phyloP scores from a whole-genome alignment of 768 basidiomycete genomes.

The Tulasnella sp. region DNA sequence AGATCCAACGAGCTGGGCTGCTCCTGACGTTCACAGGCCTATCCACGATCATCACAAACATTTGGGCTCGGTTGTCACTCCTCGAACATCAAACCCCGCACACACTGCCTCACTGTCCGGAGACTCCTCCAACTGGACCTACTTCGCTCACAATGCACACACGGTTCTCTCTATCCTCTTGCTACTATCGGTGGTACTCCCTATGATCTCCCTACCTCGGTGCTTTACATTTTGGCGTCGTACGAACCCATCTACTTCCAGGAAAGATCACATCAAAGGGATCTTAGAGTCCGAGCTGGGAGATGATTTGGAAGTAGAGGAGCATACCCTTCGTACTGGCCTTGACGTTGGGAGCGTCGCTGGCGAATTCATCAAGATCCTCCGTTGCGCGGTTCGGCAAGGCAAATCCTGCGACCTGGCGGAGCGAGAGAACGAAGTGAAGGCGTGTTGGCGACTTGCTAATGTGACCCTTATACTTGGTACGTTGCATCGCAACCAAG shows the following conservation, averaged over 20 bases:
- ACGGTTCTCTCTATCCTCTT: background rate
- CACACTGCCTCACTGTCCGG: background rate
- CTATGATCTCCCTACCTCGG: background rate
- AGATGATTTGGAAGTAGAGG: background rate
- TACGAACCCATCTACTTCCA: background rate
- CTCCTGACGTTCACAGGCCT: background rate
- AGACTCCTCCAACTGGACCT: background rate
- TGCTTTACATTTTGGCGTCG: background rate
- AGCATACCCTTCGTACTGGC: background rate
- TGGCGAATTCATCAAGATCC: background rate
- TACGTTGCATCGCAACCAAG: too few species aligned
- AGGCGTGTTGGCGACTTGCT: too few species aligned
- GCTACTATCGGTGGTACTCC: background rate
- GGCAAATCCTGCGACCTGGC: too few species aligned
- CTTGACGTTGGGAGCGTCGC: background rate
- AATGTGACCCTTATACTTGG: too few species aligned
- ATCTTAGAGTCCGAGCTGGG: background rate
- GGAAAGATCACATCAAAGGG: background rate
- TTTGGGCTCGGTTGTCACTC: background rate
- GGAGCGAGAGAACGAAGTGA: too few species aligned
- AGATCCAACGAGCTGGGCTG: conserved; percentile 30
- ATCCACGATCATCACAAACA: conserved; percentile 2
- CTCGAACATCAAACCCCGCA: background rate
- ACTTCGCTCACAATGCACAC: background rate
- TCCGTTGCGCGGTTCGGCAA: too few species aligned